These are phyloP conservation scores for Fulvia fulva DNA, from an alignment of 2,329 filamentous ascomycete genomes.

Conservation along the genomic window DNA sequence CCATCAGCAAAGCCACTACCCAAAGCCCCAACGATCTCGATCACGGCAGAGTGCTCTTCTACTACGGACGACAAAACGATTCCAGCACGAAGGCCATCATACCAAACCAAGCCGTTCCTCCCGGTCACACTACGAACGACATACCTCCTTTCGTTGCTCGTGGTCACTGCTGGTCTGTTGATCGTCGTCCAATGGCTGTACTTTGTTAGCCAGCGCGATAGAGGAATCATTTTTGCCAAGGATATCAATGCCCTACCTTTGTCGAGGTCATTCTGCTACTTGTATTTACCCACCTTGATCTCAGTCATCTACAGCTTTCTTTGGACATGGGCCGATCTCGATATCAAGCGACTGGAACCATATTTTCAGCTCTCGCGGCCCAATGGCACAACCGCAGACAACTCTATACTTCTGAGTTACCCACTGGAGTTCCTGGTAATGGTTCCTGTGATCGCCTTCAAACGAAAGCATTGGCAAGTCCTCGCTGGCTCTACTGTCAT, in stretches of 20 bases:
- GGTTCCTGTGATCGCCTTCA: slow-evolving; percentile 41
- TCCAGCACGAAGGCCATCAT: background rate
- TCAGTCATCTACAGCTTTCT: slow-evolving; percentile 54
- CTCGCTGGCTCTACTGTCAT: slow-evolving; percentile 48
- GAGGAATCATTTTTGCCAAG: slow-evolving; percentile 42
- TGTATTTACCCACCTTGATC: slow-evolving; percentile 52
- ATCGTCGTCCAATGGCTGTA: slow-evolving; percentile 46
- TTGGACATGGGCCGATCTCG: slow-evolving; percentile 59
- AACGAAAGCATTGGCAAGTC: slow-evolving; percentile 47
- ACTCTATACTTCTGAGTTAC: slow-evolving; percentile 54
- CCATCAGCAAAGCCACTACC: background rate
- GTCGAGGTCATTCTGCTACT: slow-evolving; percentile 39
- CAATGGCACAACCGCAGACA: slow-evolving; percentile 40
- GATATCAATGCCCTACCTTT: slow-evolving; percentile 38
- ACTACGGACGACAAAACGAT: background rate
- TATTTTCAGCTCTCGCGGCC: slow-evolving; percentile 55
- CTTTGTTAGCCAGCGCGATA: slow-evolving; percentile 36
- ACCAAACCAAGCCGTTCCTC: slow-evolving; percentile 33
- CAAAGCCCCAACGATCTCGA: background rate
- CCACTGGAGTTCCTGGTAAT: slow-evolving; percentile 48
- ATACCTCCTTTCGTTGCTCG: slow-evolving; percentile 38
- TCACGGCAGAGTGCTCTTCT: background rate
- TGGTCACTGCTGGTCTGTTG: slow-evolving; percentile 36
- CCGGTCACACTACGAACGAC: slow-evolving; percentile 36
- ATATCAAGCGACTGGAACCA: slow-evolving; percentile 57